Evolutionary conservation across 805 yeast species (phyloP), one percentile per base, ranked within the genome.

Genomic region (Kodamaea neixiangensis): DNA sequence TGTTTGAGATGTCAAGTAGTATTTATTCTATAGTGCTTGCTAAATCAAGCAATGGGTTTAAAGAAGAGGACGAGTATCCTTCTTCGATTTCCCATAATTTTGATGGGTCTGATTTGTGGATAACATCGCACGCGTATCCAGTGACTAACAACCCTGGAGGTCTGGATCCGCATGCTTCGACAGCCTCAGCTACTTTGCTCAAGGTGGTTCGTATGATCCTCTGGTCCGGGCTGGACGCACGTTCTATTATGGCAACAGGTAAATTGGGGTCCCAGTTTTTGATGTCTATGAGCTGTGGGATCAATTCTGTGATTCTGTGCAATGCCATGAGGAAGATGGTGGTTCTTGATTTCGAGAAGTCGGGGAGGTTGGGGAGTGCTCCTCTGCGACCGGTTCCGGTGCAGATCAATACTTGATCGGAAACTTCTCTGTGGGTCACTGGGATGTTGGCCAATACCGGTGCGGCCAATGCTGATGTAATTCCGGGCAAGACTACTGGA

Each of bases 321-420:
- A 93, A 72, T 0, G 97, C 86, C 98, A 93, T 93, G 31, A 93
- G 67, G 60, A 92, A 92, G 1, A 93, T 83, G 0, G 96, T 86
- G 0, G 98, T 93, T 58, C 97, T 75, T 3, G 86, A 71, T 43
- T 71, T 64, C 5, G 83, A 87, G 67, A 78, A 92, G 45, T 81
- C 86, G 1, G 98, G 97, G 13, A 89, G 69, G 45, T 75, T 75
- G 1, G 97, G 97, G 45, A 89, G 65, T 3, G 83, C 85, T 5
- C 97, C 98, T 33, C 86, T 82, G 49, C 94, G 82, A 1, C 97
- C 97, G 0, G 97, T 91, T 2, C 98, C 98, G 0, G 98, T 93
- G 67, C 97, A 90, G 19, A 93, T 83, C 49, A 93, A 77, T 3
- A 93, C 90, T 69, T 93, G 97, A 66, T 92, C 97, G 2, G 96